These are phyloP conservation scores for Oemleria cerasiformis DNA, from an alignment of 306 rosid genomes.

Conservation along the genomic window DNA sequence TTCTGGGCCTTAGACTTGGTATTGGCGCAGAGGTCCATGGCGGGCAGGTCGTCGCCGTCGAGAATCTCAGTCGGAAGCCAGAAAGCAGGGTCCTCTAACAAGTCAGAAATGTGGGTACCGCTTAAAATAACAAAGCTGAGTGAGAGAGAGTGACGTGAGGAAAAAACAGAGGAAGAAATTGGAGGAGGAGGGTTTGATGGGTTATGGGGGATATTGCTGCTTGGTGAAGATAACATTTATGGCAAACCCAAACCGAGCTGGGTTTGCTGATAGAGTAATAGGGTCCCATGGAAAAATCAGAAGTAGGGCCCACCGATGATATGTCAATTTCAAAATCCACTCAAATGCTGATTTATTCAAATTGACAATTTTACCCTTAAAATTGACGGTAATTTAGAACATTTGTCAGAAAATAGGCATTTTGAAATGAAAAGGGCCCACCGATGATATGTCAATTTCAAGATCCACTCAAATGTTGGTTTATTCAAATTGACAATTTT, in stretches of 20 bases:
- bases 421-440: no score
- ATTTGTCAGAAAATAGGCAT: no score
- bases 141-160: neutral
- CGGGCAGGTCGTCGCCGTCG: neutral
- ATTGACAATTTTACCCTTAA: no score
- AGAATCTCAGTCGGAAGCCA: constrained; percentile 81
- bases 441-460: no score
- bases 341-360: no score
- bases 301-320: no score
- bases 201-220: constrained; percentile 11
- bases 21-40: neutral
- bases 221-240: constrained; percentile 18
- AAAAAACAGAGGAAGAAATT: neutral
- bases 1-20: neutral
- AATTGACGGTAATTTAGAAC: no score
- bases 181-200: neutral
- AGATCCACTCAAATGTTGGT: no score
- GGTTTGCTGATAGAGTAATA: neutral
- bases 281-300: constrained; percentile 20
- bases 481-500: no score
- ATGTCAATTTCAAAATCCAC: no score
- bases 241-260: neutral
- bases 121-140: neutral
- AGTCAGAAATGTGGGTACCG: constrained; percentile 38
- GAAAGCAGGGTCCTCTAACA: constrained; percentile 60